Evolutionary conservation across 495 filamentous ascomycete species (phyloP).

Genomic region (Trichoderma asperelloides): DNA sequence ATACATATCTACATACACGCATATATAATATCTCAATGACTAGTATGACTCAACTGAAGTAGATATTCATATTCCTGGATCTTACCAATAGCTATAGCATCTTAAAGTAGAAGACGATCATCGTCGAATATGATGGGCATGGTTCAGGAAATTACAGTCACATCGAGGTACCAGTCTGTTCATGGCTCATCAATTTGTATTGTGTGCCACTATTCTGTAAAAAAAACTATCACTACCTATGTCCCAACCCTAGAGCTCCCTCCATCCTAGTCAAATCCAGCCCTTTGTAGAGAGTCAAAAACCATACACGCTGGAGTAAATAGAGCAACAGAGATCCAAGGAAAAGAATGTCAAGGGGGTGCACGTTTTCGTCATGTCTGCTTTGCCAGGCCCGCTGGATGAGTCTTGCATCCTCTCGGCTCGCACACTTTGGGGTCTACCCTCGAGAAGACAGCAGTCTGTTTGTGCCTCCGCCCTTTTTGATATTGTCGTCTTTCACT

Average conservation of each 20-base stretch:
- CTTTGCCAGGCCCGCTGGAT: background rate
- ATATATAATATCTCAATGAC: background rate
- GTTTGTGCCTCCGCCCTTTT: background rate
- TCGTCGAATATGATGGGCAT: no score
- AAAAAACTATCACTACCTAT: background rate
- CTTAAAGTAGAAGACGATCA: no score
- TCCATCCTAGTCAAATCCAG: background rate
- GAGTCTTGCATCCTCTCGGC: background rate
- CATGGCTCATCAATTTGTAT: slow-evolving; percentile 1
- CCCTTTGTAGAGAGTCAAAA: background rate
- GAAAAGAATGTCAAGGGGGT: background rate
- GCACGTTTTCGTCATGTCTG: background rate
- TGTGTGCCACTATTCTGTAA: slow-evolving; percentile 5
- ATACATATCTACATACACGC: background rate
- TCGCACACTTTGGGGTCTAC: background rate
- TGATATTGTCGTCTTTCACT: background rate
- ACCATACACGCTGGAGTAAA: background rate
- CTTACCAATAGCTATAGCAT: no score
- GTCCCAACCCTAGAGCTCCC: background rate
- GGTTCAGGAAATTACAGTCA: no score
- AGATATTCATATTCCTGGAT: no score
- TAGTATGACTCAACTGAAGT: no score
- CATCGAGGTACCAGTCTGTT: background rate
- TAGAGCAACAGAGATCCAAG: background rate
- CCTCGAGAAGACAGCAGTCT: background rate